Base-by-base conservation (phyloP, 2,329 filamentous ascomycete species). In the Beauveria bassiana region DNA sequence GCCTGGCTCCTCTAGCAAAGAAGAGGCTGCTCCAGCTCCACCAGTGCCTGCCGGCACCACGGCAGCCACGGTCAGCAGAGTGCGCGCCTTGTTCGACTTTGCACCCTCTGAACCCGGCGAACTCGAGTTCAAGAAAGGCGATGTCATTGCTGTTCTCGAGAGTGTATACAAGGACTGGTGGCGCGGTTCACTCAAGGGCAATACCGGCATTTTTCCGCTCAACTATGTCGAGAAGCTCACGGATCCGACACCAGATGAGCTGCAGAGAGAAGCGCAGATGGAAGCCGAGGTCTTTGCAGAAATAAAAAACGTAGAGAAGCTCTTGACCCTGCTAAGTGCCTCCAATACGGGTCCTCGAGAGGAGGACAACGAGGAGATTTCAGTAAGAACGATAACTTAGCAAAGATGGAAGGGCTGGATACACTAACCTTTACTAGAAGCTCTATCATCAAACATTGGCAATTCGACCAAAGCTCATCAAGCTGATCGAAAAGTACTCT, bases 141-240 rank as follows among this genome's bases (percentile, higher is more conserved):
- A 99, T 72, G 89, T 98, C 46, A 99, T 99, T 73, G 93, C 95
- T 1, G 95, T 99, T 18, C 81, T 99, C 46, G 95, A 98, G 75
- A 97, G 93, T 1, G 95, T 98, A 1, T 99, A 96, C 78, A 99
- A 98, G 75, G 95, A 99, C 74, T 99, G 95, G 95, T 99, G 95
- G 95, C 93, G 96, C 68, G 95, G 95, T 1, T 96, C 93, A 47
- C 79, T 99, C 63, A 87, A 93, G 71, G 95, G 95, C 22, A 91
- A 97, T 74, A 97, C 92, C 7, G 95, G 95, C 68, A 99, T 99
- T 66, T 99, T 99, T 75, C 95, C 95, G 7, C 83, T 99, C 66
- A 99, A 99, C 77, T 99, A 99, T 71, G 95, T 99, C 18, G 95
- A 99, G 78, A 99, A 99, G 75, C 80, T 99, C 65, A 87, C 93